A percentile compares a stretch with the other conserved stretches of the same genome.
These are phyloP conservation scores for Paramecium primaurelia DNA, from an alignment of 73 alveolate genomes.

Conservation along the genomic window DNA sequence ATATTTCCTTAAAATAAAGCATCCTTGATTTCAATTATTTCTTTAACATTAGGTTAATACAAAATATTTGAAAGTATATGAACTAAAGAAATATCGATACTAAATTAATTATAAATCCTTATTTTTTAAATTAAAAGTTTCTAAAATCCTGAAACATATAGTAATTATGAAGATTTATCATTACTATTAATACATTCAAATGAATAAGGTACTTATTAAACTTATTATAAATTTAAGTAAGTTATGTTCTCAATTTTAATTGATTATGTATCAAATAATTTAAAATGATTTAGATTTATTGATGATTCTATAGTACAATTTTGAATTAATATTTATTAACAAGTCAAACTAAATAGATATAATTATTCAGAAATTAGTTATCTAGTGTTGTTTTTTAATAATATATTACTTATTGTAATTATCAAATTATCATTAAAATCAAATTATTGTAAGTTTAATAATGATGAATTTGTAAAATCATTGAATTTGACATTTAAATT, in stretches of 20 bases:
- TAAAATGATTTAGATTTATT: neutral
- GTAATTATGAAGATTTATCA: neutral
- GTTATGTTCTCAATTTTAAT: neutral
- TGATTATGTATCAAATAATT: neutral
- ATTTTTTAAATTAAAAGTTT: neutral
- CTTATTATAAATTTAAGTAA: neutral
- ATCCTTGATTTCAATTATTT: neutral
- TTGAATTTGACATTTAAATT: too few relatives aligned
- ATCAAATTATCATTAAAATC: neutral
- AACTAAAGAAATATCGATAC: neutral
- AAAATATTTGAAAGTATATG: neutral
- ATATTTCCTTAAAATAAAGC: neutral
- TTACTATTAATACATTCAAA: neutral
- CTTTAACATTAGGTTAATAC: neutral
- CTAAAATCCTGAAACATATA: neutral
- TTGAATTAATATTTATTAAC: neutral
- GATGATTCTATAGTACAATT: neutral
- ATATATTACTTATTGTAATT: neutral
- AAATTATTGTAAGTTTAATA: too few relatives aligned
- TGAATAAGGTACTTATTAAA: neutral
- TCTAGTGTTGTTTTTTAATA: neutral
- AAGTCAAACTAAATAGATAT: neutral
- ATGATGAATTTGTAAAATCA: neutral
- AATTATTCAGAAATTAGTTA: neutral
- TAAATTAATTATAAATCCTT: neutral